Evolutionary conservation across 495 filamentous ascomycete genomes (phyloP).

Genomic region (Lepraria neglecta): DNA sequence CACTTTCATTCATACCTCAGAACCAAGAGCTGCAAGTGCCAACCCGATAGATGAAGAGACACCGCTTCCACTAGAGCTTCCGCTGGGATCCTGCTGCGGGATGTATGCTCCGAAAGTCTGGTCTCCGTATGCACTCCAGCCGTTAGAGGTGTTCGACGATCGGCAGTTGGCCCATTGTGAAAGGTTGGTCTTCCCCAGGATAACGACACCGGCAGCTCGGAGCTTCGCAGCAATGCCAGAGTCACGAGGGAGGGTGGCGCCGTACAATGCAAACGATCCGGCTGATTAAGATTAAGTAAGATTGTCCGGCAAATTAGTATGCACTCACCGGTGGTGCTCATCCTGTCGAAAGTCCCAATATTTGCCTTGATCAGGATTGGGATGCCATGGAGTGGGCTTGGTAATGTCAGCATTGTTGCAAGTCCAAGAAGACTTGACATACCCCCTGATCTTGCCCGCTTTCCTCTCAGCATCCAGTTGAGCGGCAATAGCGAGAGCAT

Average conservation of each 20-base stretch:
- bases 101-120: background rate
- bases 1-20: too few species aligned
- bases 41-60: background rate
- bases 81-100: background rate
- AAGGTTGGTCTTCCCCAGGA: background rate
- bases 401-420: too few species aligned
- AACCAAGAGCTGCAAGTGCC: too few species aligned
- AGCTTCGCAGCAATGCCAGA: background rate
- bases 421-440: too few species aligned
- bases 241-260: background rate
- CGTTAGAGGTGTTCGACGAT: background rate
- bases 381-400: constrained; percentile 62
- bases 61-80: background rate
- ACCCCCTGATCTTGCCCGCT: constrained; percentile 44
- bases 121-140: background rate
- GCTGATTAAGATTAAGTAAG: too few species aligned
- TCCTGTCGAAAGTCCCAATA: constrained; percentile 55
- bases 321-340: too few species aligned
- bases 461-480: constrained; percentile 40
- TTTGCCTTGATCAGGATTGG: constrained; percentile 70
- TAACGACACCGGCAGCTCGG: background rate
- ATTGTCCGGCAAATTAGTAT: too few species aligned
- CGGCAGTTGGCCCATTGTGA: background rate
- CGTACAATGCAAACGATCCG: background rate
- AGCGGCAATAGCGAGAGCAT: background rate